A percentile compares a stretch with the other conserved stretches of the same genome.
These are phyloP conservation scores for Skeletonema tropicum DNA, from an alignment of 108 stramenopile species.

Conservation along the genomic window DNA sequence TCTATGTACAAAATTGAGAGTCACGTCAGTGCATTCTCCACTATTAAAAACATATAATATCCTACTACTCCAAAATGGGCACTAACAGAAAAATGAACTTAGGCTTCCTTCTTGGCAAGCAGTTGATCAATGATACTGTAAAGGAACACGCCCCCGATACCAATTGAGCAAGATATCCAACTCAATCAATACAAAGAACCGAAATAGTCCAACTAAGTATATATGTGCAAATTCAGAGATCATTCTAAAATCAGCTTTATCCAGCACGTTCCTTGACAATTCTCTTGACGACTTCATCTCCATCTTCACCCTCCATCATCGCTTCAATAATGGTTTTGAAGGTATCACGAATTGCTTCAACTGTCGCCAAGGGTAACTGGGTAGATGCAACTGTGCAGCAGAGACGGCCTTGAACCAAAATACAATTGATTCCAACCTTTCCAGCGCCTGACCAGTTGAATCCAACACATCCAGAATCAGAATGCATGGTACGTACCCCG, in stretches of 20 bases:
- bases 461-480: background rate
- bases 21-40: background rate
- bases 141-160: slow-evolving; percentile 92
- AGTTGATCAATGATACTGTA: slow-evolving; percentile 84
- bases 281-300: slow-evolving; percentile 1
- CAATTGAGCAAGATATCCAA: slow-evolving; percentile 40
- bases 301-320: background rate
- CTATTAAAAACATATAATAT: background rate
- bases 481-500: background rate
- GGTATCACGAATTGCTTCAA: background rate
- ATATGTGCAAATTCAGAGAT: too few species aligned
- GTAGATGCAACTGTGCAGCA: slow-evolving; percentile 1
- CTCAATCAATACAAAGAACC: too few species aligned
- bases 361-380: background rate
- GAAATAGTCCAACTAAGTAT: too few species aligned
- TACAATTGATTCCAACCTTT: slow-evolving; percentile 2
- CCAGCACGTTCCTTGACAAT: background rate
- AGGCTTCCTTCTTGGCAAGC: slow-evolving; percentile 48
- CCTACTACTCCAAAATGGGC: background rate
- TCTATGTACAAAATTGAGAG: background rate
- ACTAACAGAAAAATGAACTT: background rate
- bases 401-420: background rate
- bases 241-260: background rate
- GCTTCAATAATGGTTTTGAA: slow-evolving; percentile 2
- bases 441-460: background rate